Evolutionary conservation across 2,329 filamentous ascomycete species (phyloP), one percentile per base, ranked within the genome.

Genomic region (Alternaria triticina): DNA sequence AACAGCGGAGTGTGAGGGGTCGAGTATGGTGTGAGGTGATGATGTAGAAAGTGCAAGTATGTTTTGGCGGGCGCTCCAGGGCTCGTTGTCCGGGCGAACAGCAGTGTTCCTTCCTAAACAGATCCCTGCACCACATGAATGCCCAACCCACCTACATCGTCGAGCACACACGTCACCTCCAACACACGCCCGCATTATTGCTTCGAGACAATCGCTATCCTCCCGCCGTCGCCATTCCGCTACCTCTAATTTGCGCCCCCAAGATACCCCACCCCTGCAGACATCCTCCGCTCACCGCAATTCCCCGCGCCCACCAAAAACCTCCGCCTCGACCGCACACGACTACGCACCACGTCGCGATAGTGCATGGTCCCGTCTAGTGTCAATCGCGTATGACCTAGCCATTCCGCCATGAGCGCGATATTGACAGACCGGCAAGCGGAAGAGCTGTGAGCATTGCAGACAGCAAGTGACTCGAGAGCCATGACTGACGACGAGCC

Each of bases 391-490:
- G 54, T 62, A 68, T 73, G 70, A 67, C 62, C 64, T 55, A 66
- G 67, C 62, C 60, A 61, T 70, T 66, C 69, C 82, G 81, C 76
- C 70, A 94, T 94, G 91, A 90, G 88, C 84, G 88, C 88, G 77
- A 86, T 93, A 80, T 84, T 96, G 82, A 93, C 92, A 65, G 84
- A 86, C 75, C 89, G 91, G 78, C 93, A 96, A 85, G 92, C 92
- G 68, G 93, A 96, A 83, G 93, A 96, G 86, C 89, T 96, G 92
- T 95, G 86, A 82, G 91, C 86, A 66, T 57, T 28, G 65, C 52
- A 27, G 20, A 17, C 43, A 9, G 55, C 51, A 22, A 45, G 23
- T 45, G 27, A n/a, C 27, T 45, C 20, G 40, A 20, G n/a, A 40
- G 40, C 47, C 40, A 46, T 45, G 22, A 44, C 66, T 70, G 54